phyloP scores from a whole-genome alignment of 176 grass and related monocot genomes.

The Canna indica region DNA sequence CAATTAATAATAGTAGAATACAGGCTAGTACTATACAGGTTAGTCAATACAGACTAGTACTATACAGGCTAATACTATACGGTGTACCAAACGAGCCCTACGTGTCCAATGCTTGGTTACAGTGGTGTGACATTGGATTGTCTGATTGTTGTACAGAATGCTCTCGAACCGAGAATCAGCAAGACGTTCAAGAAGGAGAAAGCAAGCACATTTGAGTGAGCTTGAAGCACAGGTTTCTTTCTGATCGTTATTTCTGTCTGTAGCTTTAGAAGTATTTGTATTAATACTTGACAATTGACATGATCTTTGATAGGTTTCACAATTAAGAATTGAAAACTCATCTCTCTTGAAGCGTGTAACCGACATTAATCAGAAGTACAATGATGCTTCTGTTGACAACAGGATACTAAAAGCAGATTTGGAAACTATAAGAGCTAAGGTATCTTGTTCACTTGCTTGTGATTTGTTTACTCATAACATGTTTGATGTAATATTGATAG shows the following conservation, averaged over 20 bases:
- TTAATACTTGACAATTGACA: conserved; percentile 6
- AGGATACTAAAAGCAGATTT: conserved; percentile 60
- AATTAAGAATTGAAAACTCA: conserved; percentile 64
- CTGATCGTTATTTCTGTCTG: background rate
- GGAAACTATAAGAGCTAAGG: conserved; percentile 62
- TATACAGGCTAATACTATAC: no score
- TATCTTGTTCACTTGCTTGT: conserved; percentile 3
- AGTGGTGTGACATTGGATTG: background rate
- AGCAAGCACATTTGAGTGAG: conserved; percentile 63
- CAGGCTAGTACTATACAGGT: no score
- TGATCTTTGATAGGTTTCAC: conserved; percentile 35
- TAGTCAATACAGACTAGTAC: no score
- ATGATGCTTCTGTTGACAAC: conserved; percentile 45
- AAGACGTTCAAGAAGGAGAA: conserved; percentile 80
- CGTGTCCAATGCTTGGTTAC: no score
- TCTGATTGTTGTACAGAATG: conserved; percentile 35
- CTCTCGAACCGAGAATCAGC: conserved; percentile 88
- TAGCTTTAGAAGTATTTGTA: background rate
- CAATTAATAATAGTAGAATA: no score
- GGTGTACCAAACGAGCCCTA: no score
- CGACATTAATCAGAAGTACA: conserved; percentile 69
- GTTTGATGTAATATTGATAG: background rate
- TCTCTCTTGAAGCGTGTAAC: conserved; percentile 50
- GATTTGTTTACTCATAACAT: background rate
- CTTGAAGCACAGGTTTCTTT: conserved; percentile 57